phyloP scores from a whole-genome alignment of 2,329 filamentous ascomycete species.

The Alternaria brassicicola region DNA sequence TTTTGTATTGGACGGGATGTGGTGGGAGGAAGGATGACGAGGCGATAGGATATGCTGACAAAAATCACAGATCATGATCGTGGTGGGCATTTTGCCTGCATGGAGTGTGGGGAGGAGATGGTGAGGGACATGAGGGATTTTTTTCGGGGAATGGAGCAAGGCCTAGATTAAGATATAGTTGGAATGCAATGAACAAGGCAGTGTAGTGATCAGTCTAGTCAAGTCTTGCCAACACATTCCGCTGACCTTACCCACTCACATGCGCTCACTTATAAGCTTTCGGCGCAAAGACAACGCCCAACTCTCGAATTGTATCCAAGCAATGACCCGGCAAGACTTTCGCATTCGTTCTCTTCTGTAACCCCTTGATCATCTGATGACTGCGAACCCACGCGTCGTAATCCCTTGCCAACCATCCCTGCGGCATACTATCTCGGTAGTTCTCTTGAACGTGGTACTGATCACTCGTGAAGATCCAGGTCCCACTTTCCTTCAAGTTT shows the following conservation, averaged over 20 bases:
- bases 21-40: background rate
- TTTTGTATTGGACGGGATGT: background rate
- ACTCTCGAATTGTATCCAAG: slow-evolving; percentile 32
- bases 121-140: slow-evolving; percentile 32
- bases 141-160: slow-evolving; percentile 23
- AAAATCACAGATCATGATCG: slow-evolving; percentile 20
- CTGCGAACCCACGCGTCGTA: slow-evolving; percentile 45
- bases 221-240: background rate
- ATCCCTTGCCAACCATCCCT: slow-evolving; percentile 48
- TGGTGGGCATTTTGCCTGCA: slow-evolving; percentile 36
- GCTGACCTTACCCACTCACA: background rate
- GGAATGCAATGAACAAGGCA: background rate
- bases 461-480: slow-evolving; percentile 49
- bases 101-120: slow-evolving; percentile 36
- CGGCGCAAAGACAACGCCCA: slow-evolving; percentile 35
- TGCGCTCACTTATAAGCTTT: slow-evolving; percentile 28
- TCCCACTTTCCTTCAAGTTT: slow-evolving; percentile 44
- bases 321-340: slow-evolving; percentile 42
- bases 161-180: background rate
- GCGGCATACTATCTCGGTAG: slow-evolving; percentile 40
- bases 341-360: slow-evolving; percentile 33
- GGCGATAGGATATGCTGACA: slow-evolving; percentile 5
- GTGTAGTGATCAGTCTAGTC: background rate
- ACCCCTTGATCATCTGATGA: slow-evolving; percentile 40
- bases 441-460: slow-evolving; percentile 50